Percentiles rank a stretch among this genome's conserved stretches.
These are phyloP conservation scores for Pichia sp. DNA, from an alignment of 1,139 yeast genomes.

Conservation along the genomic window DNA sequence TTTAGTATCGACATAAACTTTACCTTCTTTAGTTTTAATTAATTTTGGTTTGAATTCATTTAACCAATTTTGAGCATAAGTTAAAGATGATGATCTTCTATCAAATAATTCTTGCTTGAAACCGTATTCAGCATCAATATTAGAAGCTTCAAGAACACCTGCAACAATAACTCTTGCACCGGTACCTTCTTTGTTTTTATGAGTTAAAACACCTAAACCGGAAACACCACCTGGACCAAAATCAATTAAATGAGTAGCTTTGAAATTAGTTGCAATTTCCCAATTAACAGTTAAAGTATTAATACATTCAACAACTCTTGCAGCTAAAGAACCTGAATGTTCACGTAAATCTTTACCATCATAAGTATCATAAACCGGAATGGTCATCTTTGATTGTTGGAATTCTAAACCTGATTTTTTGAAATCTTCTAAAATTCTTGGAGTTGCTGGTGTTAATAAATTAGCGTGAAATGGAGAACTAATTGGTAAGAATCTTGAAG, in stretches of 20 bases:
- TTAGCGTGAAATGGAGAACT: conserved; percentile 97
- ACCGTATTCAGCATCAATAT: conserved; percentile 76
- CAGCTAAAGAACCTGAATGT: conserved; percentile 43
- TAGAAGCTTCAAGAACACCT: conserved; percentile 72
- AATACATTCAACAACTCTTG: conserved; percentile 72
- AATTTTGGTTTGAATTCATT: conserved; percentile 82
- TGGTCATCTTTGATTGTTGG: conserved; percentile 47
- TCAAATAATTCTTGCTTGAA: conserved; percentile 94
- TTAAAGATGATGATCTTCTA: conserved; percentile 54
- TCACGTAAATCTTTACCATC: conserved; percentile 75
- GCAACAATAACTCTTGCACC: conserved; percentile 94
- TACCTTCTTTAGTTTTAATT: conserved; percentile 65
- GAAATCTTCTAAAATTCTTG: conserved; percentile 60
- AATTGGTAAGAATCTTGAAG: conserved; percentile 91
- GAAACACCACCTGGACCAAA: conserved; percentile 99
- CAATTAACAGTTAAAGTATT: conserved; percentile 89
- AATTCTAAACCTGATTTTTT: conserved; percentile 51
- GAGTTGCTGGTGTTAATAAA: conserved; percentile 67
- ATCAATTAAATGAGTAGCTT: conserved; percentile 84
- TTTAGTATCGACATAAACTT: conserved; percentile 84
- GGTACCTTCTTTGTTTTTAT: conserved; percentile 97
- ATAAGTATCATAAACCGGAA: conserved; percentile 90
- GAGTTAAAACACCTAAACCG: conserved; percentile 93
- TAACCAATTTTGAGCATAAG: conserved; percentile 89
- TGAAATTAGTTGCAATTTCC: conserved; percentile 81